Evolutionary conservation across 306 rosid genomes (phyloP).

Genomic region (Ormosia emarginata): DNA sequence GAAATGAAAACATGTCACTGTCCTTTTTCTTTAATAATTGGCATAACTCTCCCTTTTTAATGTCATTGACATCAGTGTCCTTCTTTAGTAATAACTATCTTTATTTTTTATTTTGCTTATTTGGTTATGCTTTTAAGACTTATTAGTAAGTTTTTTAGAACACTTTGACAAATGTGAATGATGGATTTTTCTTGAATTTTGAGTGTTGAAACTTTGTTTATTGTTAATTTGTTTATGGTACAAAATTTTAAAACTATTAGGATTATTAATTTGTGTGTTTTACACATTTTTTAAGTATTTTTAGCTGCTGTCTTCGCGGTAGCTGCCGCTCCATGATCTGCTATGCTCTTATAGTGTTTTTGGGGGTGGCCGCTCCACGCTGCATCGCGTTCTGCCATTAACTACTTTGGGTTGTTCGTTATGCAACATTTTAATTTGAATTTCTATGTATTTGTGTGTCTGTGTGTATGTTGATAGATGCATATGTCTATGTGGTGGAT

Average conservation of each 20-base stretch:
- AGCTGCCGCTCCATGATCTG: background rate
- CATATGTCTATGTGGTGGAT: background rate
- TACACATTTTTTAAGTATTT: background rate
- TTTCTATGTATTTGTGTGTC: background rate
- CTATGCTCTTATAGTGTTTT: background rate
- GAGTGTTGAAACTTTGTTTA: background rate
- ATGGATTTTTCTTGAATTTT: background rate
- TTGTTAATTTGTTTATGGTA: background rate
- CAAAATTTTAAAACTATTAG: background rate
- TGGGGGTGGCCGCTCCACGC: background rate
- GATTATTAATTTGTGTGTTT: background rate
- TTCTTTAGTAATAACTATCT: background rate
- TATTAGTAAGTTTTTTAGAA: background rate
- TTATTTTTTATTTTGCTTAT: background rate
- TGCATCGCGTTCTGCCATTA: background rate
- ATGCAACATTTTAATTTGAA: background rate
- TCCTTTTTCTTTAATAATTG: background rate
- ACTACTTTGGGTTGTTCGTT: background rate
- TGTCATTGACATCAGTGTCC: background rate
- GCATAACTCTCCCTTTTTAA: background rate
- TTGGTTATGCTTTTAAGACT: background rate
- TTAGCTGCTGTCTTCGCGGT: background rate
- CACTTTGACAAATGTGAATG: background rate
- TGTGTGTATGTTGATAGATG: background rate
- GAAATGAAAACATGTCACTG: background rate